phyloP scores from a whole-genome alignment of 2,329 filamentous ascomycete genomes.

The Monosporascus sp. region DNA sequence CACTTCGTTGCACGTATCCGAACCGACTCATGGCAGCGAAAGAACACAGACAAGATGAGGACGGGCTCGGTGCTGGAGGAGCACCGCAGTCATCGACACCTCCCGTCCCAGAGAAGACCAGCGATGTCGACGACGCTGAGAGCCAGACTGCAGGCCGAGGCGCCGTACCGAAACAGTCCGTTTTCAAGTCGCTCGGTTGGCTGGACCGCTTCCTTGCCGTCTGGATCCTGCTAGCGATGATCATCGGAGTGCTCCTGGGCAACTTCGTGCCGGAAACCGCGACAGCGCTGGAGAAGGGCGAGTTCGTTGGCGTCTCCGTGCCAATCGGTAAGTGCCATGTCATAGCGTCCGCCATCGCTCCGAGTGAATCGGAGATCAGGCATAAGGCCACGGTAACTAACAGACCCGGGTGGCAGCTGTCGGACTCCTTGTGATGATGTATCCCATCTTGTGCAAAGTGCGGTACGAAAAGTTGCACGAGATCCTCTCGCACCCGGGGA shows the following conservation, averaged over 20 bases:
- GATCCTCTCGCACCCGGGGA: constrained; percentile 52
- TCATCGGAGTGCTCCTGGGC: constrained; percentile 67
- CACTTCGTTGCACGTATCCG: neutral
- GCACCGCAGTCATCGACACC: neutral
- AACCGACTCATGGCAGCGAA: neutral
- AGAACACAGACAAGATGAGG: neutral
- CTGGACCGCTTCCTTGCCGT: constrained; percentile 61
- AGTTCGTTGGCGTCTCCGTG: constrained; percentile 55
- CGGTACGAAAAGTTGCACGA: constrained; percentile 70
- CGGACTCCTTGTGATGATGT: constrained; percentile 88
- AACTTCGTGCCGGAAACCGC: constrained; percentile 66
- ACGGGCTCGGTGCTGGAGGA: neutral
- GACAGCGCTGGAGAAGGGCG: constrained; percentile 60
- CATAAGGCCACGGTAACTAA: neutral
- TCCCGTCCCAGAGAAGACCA: neutral
- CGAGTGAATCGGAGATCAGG: neutral
- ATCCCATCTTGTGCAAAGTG: constrained; percentile 85
- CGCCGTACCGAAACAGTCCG: constrained; percentile 26
- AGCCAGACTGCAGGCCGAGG: constrained; percentile 2
- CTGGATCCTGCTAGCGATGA: constrained; percentile 78
- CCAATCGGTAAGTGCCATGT: constrained; percentile 18
- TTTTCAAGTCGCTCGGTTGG: constrained; percentile 51
- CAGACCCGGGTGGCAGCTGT: constrained; percentile 47
- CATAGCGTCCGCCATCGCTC: neutral
- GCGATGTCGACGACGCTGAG: constrained; percentile 4